Base-by-base conservation (phyloP, 1,284 basidiomycete species). In the Taiwanofungus camphoratus region DNA sequence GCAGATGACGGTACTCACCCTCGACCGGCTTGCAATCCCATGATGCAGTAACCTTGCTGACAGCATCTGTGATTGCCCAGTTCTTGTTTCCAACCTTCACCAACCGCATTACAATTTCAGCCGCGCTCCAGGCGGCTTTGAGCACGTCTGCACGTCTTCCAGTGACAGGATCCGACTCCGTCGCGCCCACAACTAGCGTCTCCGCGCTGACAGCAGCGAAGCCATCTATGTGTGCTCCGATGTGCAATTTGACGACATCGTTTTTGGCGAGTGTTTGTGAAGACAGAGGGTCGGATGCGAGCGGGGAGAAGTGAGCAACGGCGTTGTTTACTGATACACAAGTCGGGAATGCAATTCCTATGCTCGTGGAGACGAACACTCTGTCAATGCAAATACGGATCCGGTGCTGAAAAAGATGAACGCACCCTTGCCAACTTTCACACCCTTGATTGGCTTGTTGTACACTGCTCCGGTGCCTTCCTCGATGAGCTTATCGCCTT, bases 171-270 rank as follows among this genome's bases (percentile, higher is more conserved):
- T 75, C 73, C 46, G 77, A 68, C 19, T 72, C 67, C 42, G 82
- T 79, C 36, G 87, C 83, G 38, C 90, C 88, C 31, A 98, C 80
- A 49, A 92, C 77, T 57, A 96, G 66, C 32, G 93, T 98, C 71
- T 99, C 95, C 45, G 91, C 95, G 58, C 79, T 79, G 62, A 94
- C 79, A 44, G 89, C 77, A 18, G 92, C 88, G 61, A 86, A 92
- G 48, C 91, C 95, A 65, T 99, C 95, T 65, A 99, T 94, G 64
- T 98, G 95, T 26, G 94, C 91, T 46, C 95, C 95, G 51, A 97
- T 73, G 67, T 95, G 90, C 52, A 99, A 71, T 71, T 98, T 98
- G 58, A 98, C 95, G 44, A 98, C 84, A 62, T 99, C 95, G 52
- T 84, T 83, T 55, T 92, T 88, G 45, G 82, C 84, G 53, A 99